A percentile compares a stretch with the other conserved stretches of the same genome.
Conservation (phyloP, 495 filamentous ascomycete species). For the Hyaloscypha hepaticicola region DNA sequence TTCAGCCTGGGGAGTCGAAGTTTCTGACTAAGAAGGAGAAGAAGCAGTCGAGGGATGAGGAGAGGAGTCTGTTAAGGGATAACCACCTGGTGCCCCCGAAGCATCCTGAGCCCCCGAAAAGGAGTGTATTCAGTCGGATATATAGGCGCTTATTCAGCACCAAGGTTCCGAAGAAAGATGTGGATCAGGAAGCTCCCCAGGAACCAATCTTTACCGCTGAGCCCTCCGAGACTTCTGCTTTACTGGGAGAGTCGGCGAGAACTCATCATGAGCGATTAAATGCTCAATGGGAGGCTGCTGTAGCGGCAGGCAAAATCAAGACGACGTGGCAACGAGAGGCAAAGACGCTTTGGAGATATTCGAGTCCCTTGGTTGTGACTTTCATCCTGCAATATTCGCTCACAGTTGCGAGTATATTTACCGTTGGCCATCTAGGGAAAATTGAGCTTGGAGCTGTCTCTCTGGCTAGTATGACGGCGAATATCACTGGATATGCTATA, state of each 20-base stretch:
- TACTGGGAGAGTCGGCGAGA: slow-evolving; percentile 27
- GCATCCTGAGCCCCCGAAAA: slow-evolving; percentile 37
- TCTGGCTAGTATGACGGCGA: slow-evolving; percentile 69
- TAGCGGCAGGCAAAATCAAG: slow-evolving; percentile 67
- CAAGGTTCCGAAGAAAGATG: slow-evolving; percentile 42
- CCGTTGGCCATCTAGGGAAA: slow-evolving; percentile 63
- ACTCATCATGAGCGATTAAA: slow-evolving; percentile 40
- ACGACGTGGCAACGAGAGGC: slow-evolving; percentile 85
- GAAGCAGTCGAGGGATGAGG: slow-evolving; percentile 51
- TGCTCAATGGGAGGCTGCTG: slow-evolving; percentile 77
- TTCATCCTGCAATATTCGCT: slow-evolving; percentile 73
- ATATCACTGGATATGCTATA: slow-evolving; percentile 68
- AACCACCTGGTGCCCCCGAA: slow-evolving; percentile 72
- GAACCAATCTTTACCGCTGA: slow-evolving; percentile 18
- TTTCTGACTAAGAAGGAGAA: slow-evolving; percentile 58
- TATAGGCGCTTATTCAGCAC: slow-evolving; percentile 47
- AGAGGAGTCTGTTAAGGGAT: slow-evolving; percentile 72
- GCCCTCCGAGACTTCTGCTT: slow-evolving; percentile 42
- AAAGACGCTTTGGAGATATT: slow-evolving; percentile 60
- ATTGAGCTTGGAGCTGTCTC: slow-evolving; percentile 64
- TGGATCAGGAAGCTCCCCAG: slow-evolving; percentile 21
- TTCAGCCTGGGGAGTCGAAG: slow-evolving; percentile 45
- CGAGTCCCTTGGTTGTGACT: slow-evolving; percentile 61
- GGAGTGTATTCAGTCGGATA: slow-evolving; percentile 28
- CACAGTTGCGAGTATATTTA: slow-evolving; percentile 66